Conservation (phyloP, 768 basidiomycete species). For the Serendipita sp. region DNA sequence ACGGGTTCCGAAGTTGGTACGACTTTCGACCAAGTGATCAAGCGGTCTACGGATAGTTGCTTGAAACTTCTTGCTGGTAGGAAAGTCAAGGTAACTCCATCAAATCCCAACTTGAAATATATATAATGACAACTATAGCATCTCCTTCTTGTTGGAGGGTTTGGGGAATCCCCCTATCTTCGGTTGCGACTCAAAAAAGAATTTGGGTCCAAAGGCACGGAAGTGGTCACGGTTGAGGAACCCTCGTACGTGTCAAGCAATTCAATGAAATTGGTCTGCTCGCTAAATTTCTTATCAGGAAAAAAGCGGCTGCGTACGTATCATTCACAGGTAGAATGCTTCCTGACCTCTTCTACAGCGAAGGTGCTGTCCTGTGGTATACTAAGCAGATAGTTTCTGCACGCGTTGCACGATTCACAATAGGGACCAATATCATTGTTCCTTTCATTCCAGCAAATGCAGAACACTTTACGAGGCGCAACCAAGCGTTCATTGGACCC, state of each 20-base stretch:
- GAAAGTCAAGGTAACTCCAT: neutral
- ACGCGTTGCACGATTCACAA: neutral
- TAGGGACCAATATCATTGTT: neutral
- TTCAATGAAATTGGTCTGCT: neutral
- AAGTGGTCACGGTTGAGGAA: neutral
- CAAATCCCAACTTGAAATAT: neutral
- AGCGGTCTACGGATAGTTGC: neutral
- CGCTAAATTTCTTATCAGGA: neutral
- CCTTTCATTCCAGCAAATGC: neutral
- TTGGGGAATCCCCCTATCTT: slow-evolving; percentile 5
- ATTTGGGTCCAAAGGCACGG: no score
- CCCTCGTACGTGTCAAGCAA: neutral
- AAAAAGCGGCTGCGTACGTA: neutral
- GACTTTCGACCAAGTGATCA: neutral
- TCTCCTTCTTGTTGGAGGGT: slow-evolving; percentile 5
- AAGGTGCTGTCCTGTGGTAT: slow-evolving; percentile 1
- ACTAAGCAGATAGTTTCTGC: neutral
- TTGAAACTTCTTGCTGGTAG: neutral
- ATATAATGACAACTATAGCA: neutral
- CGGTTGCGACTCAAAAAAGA: neutral
- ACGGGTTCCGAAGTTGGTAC: neutral
- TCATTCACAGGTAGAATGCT: neutral
- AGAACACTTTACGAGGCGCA: neutral
- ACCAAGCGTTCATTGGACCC: neutral
- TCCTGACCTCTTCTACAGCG: neutral